Conservation (phyloP, 2,329 filamentous ascomycete species). For the Capronia epimyces region DNA sequence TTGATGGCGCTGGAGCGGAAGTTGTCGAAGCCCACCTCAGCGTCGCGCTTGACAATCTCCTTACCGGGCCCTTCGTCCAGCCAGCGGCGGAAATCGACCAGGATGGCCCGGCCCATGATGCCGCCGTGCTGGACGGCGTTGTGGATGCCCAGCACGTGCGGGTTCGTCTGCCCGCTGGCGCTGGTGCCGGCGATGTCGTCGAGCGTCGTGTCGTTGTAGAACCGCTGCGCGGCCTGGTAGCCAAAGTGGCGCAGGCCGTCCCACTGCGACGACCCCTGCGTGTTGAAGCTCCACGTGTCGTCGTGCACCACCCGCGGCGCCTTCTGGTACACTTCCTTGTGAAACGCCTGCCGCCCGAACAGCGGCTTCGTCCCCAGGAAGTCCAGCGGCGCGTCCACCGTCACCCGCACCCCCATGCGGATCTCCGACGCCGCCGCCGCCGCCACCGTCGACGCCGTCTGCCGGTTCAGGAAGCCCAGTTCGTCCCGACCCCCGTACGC, state of each 20-base stretch:
- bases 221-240: conserved; percentile 25
- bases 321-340: conserved; percentile 32
- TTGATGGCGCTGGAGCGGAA: conserved; percentile 37
- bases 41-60: conserved; percentile 5
- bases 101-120: conserved; percentile 45
- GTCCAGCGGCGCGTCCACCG: conserved; percentile 37
- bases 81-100: conserved; percentile 45
- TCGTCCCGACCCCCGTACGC: conserved; percentile 50
- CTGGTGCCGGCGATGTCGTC: conserved; percentile 27
- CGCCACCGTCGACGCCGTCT: conserved; percentile 45
- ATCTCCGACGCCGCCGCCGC: conserved; percentile 43
- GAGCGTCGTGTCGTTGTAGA: conserved; percentile 29
- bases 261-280: conserved; percentile 29
- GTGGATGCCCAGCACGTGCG: conserved; percentile 29
- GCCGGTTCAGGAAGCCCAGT: conserved; percentile 51
- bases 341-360: conserved; percentile 33
- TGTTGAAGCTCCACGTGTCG: conserved; percentile 31
- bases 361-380: conserved; percentile 34
- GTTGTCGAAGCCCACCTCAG: conserved; percentile 21
- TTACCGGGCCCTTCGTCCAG: conserved; percentile 32
- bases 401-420: conserved; percentile 33
- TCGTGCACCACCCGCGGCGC: conserved; percentile 29
- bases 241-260: conserved; percentile 30
- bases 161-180: conserved; percentile 13
- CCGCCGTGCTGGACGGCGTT: conserved; percentile 37